phyloP scores from a whole-genome alignment of 441 rosid species.

The Capsella rubella region DNA sequence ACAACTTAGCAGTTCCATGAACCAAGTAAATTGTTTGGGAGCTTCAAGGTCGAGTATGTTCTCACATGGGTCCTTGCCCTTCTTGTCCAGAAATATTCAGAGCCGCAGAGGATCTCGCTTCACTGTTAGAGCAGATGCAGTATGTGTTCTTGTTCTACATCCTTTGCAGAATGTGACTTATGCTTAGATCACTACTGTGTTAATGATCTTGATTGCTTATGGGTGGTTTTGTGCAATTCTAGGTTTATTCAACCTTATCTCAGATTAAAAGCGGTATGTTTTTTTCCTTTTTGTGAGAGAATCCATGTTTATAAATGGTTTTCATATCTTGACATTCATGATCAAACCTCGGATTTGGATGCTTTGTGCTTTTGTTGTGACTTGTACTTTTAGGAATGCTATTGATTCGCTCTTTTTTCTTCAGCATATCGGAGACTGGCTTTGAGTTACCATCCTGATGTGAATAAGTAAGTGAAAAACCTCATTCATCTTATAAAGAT shows the following conservation, averaged over 20 bases:
- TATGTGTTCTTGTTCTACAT: conserved; percentile 48
- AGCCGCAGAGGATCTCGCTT: conserved; percentile 63
- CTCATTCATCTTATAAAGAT: conserved; percentile 15
- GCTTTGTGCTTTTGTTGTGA: conserved; percentile 1
- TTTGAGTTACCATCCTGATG: conserved; percentile 93
- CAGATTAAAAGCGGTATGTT: conserved; percentile 92
- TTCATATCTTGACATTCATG: too few species aligned
- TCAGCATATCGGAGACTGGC: conserved; percentile 95
- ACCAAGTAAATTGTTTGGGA: conserved; percentile 58
- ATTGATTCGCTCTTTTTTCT: conserved; percentile 28
- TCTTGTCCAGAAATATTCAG: conserved; percentile 55
- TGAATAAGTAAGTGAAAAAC: conserved; percentile 76
- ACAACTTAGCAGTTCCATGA: conserved; percentile 49
- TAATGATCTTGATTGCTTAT: conserved; percentile 16
- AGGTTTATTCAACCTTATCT: conserved; percentile 91
- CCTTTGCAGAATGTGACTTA: not conserved
- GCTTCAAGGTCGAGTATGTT: conserved; percentile 72
- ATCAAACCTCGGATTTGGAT: too few species aligned
- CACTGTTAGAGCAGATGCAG: conserved; percentile 82
- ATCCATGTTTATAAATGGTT: too few species aligned
- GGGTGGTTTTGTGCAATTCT: conserved; percentile 38
- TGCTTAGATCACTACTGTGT: not conserved
- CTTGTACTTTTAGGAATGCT: conserved; percentile 14
- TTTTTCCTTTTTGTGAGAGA: too few species aligned
- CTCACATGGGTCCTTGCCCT: conserved; percentile 59